A percentile compares a stretch with the other conserved stretches of the same genome.
Evolutionary conservation across 148 eudicot genomes (phyloP).

Genomic region (Amaranthus cruentus): DNA sequence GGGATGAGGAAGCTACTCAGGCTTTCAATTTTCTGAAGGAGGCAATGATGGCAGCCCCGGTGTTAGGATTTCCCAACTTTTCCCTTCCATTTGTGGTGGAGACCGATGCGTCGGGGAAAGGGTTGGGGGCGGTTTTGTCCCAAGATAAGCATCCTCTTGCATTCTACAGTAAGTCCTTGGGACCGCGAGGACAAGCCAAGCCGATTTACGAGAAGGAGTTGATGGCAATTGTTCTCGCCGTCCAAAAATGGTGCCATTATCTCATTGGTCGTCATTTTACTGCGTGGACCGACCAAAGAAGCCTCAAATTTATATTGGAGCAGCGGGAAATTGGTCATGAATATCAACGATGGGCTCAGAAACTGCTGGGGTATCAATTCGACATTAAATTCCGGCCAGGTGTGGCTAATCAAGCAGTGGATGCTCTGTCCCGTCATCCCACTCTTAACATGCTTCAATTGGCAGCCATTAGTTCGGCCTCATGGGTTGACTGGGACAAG

Average conservation of each 20-base stretch:
- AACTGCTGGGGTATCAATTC: not conserved
- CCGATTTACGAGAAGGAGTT: not conserved
- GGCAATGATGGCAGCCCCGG: constrained; percentile 12
- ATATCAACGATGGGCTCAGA: not conserved
- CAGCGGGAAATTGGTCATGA: not conserved
- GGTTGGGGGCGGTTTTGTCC: not conserved
- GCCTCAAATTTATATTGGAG: not conserved
- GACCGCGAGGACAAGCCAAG: not conserved
- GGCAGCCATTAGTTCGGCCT: not conserved
- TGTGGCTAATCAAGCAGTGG: not conserved
- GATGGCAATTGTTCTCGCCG: not conserved
- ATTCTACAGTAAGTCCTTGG: not conserved
- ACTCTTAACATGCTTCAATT: not conserved
- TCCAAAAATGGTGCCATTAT: constrained; percentile 6
- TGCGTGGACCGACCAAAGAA: not conserved
- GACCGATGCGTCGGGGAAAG: constrained; percentile 6
- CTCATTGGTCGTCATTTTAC: not conserved
- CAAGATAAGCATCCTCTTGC: not conserved
- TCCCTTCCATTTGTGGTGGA: not conserved
- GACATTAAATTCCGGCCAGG: not conserved
- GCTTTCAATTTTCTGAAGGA: constrained; percentile 12
- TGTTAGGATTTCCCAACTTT: constrained; percentile 13
- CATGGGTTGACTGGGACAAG: not conserved
- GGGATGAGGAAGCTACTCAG: not conserved
- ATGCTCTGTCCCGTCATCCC: not conserved